These are phyloP conservation scores for Ustilago lituana DNA, from an alignment of 1,284 basidiomycete species.

Conservation along the genomic window DNA sequence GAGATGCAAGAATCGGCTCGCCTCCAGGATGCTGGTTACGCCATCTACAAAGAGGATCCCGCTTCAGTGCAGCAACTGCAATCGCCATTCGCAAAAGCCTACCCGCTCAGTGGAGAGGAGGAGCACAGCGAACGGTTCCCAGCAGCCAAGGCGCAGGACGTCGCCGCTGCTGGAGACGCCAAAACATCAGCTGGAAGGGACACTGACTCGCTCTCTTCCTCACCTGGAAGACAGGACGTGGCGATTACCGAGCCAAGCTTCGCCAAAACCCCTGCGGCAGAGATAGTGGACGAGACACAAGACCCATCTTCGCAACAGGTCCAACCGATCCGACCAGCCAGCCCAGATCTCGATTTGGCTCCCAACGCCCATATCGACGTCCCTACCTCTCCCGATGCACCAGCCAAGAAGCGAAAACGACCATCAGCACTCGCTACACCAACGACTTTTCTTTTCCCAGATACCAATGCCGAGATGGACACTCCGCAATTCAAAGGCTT, in stretches of 20 bases:
- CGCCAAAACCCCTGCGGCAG: no score
- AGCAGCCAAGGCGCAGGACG: no score
- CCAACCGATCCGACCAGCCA: no score
- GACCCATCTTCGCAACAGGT: no score
- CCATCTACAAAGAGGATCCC: slow-evolving; percentile 1
- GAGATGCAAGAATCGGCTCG: slow-evolving; percentile 9
- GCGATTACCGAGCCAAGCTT: no score
- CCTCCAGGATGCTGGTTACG: slow-evolving; percentile 1
- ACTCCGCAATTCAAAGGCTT: slow-evolving; percentile 12
- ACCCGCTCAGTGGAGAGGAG: background rate
- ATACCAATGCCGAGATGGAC: background rate
- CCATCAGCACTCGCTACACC: background rate
- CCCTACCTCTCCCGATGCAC: background rate
- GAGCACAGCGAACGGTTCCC: background rate
- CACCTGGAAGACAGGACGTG: no score
- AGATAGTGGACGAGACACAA: no score
- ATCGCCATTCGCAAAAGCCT: background rate
- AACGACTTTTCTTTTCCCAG: slow-evolving; percentile 8
- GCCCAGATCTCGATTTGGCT: no score
- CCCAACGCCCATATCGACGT: background rate
- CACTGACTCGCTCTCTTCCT: background rate
- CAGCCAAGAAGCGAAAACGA: slow-evolving; percentile 11
- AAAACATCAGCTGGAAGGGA: background rate
- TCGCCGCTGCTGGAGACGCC: background rate
- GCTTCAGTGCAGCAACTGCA: background rate